Base-by-base conservation (phyloP, 768 basidiomycete species). In the Ephemerocybe angulata region DNA sequence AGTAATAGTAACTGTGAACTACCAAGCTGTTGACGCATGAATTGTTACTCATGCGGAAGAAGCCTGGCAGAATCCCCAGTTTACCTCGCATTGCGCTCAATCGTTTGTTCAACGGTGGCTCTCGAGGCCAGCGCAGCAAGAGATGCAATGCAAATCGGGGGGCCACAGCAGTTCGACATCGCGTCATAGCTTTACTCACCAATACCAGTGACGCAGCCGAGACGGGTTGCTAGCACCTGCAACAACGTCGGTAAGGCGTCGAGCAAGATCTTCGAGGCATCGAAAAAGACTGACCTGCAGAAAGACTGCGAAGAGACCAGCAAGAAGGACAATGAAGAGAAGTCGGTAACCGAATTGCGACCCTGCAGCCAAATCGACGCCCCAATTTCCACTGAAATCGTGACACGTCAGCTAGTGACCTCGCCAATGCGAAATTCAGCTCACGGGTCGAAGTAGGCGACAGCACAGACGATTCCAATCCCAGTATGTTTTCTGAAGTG, bases 401-500 rank as follows among this genome's bases (percentile, higher is more conserved):
- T 21, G 11, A 50, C 49, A 44, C 27, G 55, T 53, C 15, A 40
- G 46, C 43, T 40, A 19, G 29, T 38, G 47, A 41, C 48, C 24
- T 13, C 54, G 12, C 46, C 43, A 44, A 56, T 15, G 30, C 19
- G 17, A 42, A 51, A n/a, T 51, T 30, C n/a, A 24, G 76, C 87
- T 65, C 61, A 90, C 85, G 90, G 90, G 63, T 92, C 90, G 64
- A 91, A 90, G 69, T 94, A 95, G 0, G 92, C 93, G 8, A 94
- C 90, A 8, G 88, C 81, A 59, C 90, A 92, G 24, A 95, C 83
- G 44, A 93, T 74, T n/a, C 93, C 93, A 42, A 91, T 85, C 4
- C 93, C 93, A 2, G 82, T 80, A 65, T 90, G 89, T 61, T 76
- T 84, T 53, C 72, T 77, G 25, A 76, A 70, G 65, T 90, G 88